Evolutionary conservation across 495 filamentous ascomycete genomes (phyloP), one percentile per base, ranked within the genome.

Genomic region (Penicillium verhagenii): DNA sequence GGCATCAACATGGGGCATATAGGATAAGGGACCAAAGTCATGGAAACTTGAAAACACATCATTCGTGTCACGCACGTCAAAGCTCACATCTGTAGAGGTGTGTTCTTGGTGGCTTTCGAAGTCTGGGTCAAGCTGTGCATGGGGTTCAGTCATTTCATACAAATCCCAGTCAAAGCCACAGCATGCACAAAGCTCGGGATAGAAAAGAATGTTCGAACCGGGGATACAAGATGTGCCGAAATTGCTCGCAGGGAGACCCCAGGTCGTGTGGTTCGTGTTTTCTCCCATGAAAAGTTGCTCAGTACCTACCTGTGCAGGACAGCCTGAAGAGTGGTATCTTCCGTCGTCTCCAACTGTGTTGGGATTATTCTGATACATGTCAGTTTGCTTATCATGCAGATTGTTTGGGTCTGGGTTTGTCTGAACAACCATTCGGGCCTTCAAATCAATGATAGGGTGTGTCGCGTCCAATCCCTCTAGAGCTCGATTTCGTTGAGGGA

Each of bases 401-500:
- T 1, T 16, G 33, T 35, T n/a, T 14, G 33, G 4, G 33, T 2
- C 33, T 14, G 14, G 9, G 18, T 23, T 56, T 26, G 31, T 50
- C 31, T 42, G 10, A 40, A 24, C 31, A 50, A 38, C n/a, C 55
- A 65, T 57, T 7, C 50, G 56, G 18, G 43, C 56, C 9, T 45
- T 5, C 14, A 60, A 42, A n/a, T 63, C 28, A 14, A 65, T 23
- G 5, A 58, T 23, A 0, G 51, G 37, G 1, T 19, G 10, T 20
- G 10, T n/a, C 1, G 14, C 39, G n/a, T 33, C 26, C 25, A 56
- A 9, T 20, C 59, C 52, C 23, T 62, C 59, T 14, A 65, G 47
- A 0, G 1, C 5, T 1, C 18, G 39, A 28, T 46, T 45, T 0
- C 25, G 8, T 0, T 24, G 39, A 2, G 28, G 16, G 5, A 23